Evolutionary conservation across 2,329 filamentous ascomycete species (phyloP), one percentile per base, ranked within the genome.

Genomic region (Bipolaris gigantea): DNA sequence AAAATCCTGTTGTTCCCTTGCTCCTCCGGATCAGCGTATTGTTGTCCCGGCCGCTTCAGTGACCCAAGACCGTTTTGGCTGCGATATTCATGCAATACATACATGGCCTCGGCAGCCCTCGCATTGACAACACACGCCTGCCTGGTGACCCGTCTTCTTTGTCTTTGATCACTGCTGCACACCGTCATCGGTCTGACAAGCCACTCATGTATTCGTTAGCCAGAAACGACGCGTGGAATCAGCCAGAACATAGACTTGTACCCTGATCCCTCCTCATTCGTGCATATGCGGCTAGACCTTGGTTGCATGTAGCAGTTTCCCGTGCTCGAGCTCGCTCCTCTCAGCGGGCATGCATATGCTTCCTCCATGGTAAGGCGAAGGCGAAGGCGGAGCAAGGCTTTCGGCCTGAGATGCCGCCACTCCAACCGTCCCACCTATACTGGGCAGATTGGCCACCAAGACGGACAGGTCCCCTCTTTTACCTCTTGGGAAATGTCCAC

Each of bases 231-330:
- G 55, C 48, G 41, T 54, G 42, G 59, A 60, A 55, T 62, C 51
- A 44, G 53, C 57, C 60, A 61, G 56, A 57, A 56, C 50, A 54
- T 45, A 50, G 52, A 34, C 34, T 52, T 51, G 51, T 51, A 53
- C 60, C 63, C 59, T 66, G 63, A 66, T 66, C 58, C 69, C 65
- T 65, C 47, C 56, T 51, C 55, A 18, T 44, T 44, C 23, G 36
- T 71, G 70, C 70, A 73, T 72, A 73, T 73, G 70, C 70, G 64
- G 66, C 70, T 72, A 73, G 68, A 63, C 62, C 48, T 63, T 65
- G 54, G 67, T 54, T 66, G 69, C 69, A 71, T 71, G 50, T 59
- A 57, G 61, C 64, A 63, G 62, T 59, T 56, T 66, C 64, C 67
- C 58, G 63, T 64, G 61, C 56, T 65, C 55, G 64, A 65, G 66